Evolutionary conservation across 768 basidiomycete species (phyloP).

Genomic region (Lactifluus pinguis): DNA sequence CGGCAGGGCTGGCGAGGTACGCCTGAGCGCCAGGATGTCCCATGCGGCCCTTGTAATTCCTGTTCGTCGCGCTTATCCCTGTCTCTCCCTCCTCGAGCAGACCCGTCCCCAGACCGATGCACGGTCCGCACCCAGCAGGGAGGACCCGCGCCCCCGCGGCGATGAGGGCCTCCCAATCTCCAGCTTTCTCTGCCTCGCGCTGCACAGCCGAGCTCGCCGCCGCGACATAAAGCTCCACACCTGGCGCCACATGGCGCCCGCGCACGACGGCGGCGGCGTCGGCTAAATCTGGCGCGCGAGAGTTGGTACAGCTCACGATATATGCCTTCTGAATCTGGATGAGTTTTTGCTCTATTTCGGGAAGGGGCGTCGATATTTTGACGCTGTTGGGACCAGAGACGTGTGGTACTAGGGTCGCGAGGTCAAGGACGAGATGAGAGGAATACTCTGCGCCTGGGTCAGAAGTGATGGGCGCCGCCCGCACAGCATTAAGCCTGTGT

Average conservation of each 20-base stretch:
- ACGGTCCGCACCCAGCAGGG: constrained; percentile 95
- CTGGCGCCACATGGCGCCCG: constrained; percentile 70
- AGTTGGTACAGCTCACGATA: constrained; percentile 97
- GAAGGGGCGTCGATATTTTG: constrained; percentile 90
- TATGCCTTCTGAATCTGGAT: constrained; percentile 95
- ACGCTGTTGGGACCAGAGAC: constrained; percentile 98
- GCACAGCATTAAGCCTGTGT: constrained; percentile 56
- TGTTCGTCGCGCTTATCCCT: constrained; percentile 95
- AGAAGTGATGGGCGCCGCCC: constrained; percentile 44
- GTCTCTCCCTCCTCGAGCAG: constrained; percentile 89
- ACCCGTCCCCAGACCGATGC: constrained; percentile 92
- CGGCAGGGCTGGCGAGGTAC: constrained; percentile 92
- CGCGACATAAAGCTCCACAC: constrained; percentile 96
- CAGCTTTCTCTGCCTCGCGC: constrained; percentile 73
- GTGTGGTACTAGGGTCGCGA: constrained; percentile 89
- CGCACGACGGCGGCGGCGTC: constrained; percentile 86
- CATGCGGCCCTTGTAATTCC: constrained; percentile 99
- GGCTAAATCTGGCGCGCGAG: constrained; percentile 88
- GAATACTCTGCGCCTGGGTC: constrained; percentile 77
- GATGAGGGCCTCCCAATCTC: constrained; percentile 83
- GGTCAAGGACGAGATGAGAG: constrained; percentile 82
- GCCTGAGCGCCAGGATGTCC: constrained; percentile 91
- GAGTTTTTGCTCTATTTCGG: constrained; percentile 60
- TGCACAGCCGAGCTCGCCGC: constrained; percentile 92
- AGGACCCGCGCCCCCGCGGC: constrained; percentile 87